A percentile compares a stretch with the other conserved stretches of the same genome.
phyloP scores from a whole-genome alignment of 768 basidiomycete genomes.

The Tylopilus sp. region DNA sequence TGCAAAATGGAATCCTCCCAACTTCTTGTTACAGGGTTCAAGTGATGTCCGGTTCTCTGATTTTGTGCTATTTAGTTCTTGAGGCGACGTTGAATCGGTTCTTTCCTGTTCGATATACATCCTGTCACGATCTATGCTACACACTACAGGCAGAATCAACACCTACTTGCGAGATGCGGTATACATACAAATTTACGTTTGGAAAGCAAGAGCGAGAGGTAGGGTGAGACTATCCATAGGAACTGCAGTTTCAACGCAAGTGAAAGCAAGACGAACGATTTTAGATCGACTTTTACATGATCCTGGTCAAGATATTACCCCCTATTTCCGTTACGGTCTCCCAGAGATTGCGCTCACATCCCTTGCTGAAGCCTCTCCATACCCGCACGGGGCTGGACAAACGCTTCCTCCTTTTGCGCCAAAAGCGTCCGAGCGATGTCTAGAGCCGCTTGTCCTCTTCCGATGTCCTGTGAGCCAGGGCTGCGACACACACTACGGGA shows the following conservation, averaged over 20 bases:
- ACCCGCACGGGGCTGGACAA: conserved; percentile 20
- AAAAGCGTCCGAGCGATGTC: conserved; percentile 20
- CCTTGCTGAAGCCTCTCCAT: conserved; percentile 18
- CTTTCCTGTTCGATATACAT: too few relatives aligned
- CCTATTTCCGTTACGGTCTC: neutral
- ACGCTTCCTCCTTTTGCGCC: conserved; percentile 19
- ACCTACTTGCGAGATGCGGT: too few relatives aligned
- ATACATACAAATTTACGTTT: too few relatives aligned
- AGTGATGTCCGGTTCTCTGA: too few relatives aligned
- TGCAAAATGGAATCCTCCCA: too few relatives aligned
- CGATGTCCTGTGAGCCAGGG: conserved; percentile 16
- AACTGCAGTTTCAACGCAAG: neutral
- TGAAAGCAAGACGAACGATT: neutral
- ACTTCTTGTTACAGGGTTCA: too few relatives aligned
- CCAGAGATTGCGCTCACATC: conserved; percentile 1
- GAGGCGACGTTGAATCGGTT: too few relatives aligned
- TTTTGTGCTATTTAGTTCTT: too few relatives aligned
- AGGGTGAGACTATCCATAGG: neutral
- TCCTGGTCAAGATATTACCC: neutral
- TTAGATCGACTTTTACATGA: neutral
- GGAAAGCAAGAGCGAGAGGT: neutral
- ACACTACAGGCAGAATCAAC: too few relatives aligned
- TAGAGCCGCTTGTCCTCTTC: conserved; percentile 18
- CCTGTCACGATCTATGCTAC: too few relatives aligned
- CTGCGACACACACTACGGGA: neutral